Percentiles rank a stretch among this genome's conserved stretches.
These are phyloP conservation scores for Pseudopithomyces maydicus DNA, from an alignment of 2,329 filamentous ascomycete species.

Conservation along the genomic window DNA sequence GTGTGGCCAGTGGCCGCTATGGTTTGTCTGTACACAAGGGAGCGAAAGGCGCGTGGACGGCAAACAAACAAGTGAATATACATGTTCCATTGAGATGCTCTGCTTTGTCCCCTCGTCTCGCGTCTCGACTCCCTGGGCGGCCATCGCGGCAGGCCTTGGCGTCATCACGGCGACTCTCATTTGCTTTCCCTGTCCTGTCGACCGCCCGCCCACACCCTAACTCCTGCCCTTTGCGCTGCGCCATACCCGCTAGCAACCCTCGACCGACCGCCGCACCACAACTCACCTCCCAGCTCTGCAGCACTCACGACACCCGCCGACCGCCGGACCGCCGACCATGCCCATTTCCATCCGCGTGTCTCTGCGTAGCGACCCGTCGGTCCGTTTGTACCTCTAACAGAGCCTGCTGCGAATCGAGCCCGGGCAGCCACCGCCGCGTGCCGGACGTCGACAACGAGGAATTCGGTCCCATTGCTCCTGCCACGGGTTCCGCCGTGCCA, in stretches of 20 bases:
- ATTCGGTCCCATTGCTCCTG: not conserved
- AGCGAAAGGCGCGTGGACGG: too few relatives aligned
- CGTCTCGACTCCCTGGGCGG: not conserved
- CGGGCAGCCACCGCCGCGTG: not conserved
- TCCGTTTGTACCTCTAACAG: conserved; percentile 7
- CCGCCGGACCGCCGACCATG: not conserved
- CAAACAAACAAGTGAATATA: too few relatives aligned
- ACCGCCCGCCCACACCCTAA: conserved; percentile 1
- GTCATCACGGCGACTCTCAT: conserved; percentile 5
- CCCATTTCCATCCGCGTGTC: not conserved
- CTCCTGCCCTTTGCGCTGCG: not conserved
- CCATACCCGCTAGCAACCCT: not conserved
- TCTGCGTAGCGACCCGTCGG: conserved; percentile 3
- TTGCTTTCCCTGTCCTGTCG: not conserved
- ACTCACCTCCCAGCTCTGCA: not conserved
- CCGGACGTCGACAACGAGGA: not conserved
- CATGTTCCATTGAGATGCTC: too few relatives aligned
- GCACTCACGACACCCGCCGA: not conserved
- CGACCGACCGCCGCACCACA: not conserved
- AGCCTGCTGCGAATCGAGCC: not conserved
- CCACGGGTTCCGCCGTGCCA: too few relatives aligned
- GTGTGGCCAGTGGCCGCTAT: too few relatives aligned
- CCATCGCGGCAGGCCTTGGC: conserved; percentile 1
- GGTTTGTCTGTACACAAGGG: too few relatives aligned
- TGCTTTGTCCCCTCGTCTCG: not conserved